Percentiles rank a stretch among this genome's conserved stretches.
phyloP scores from a whole-genome alignment of 1,284 basidiomycete species.

The Moesziomyces sp. region DNA sequence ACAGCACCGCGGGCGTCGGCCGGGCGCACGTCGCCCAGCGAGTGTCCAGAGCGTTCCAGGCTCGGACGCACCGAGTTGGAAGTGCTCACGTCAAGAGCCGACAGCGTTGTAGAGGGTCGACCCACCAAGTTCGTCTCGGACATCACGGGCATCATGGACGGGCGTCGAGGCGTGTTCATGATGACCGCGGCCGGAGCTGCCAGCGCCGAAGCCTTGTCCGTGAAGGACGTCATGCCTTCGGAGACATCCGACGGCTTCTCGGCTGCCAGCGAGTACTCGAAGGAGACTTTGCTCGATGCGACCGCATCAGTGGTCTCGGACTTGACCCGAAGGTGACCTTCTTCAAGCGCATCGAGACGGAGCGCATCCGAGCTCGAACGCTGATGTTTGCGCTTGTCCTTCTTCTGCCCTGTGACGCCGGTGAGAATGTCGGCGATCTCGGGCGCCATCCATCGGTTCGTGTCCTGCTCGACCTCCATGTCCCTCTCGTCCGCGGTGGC shows the following conservation, averaged over 20 bases:
- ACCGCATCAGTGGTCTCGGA: slow-evolving; percentile 15
- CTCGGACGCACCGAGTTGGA: slow-evolving; percentile 15
- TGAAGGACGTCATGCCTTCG: slow-evolving; percentile 2
- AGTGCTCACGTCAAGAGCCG: slow-evolving; percentile 8
- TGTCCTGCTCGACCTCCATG: slow-evolving; percentile 22
- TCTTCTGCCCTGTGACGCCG: slow-evolving; percentile 32
- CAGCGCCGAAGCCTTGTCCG: slow-evolving; percentile 24
- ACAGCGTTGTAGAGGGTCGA: slow-evolving; percentile 5
- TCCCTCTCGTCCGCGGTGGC: slow-evolving; percentile 31
- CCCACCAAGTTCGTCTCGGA: slow-evolving; percentile 5
- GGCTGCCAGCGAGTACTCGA: slow-evolving; percentile 8
- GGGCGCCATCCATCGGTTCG: slow-evolving; percentile 50
- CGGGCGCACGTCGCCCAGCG: slow-evolving; percentile 16
- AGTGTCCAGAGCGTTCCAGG: slow-evolving; percentile 11
- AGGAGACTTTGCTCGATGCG: slow-evolving; percentile 15
- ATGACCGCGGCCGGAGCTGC: slow-evolving; percentile 27
- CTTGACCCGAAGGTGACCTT: slow-evolving; percentile 14
- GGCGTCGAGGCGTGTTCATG: slow-evolving; percentile 27
- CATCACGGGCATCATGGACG: slow-evolving; percentile 1
- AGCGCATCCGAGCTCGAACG: slow-evolving; percentile 8
- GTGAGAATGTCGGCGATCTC: slow-evolving; percentile 45
- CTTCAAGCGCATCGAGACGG: slow-evolving; percentile 10
- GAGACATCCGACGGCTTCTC: slow-evolving; percentile 10
- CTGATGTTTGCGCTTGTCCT: slow-evolving; percentile 31
- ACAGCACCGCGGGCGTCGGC: slow-evolving; percentile 1